These are phyloP conservation scores for Trichosanthes cucumerina DNA, from an alignment of 306 rosid genomes.

Conservation along the genomic window DNA sequence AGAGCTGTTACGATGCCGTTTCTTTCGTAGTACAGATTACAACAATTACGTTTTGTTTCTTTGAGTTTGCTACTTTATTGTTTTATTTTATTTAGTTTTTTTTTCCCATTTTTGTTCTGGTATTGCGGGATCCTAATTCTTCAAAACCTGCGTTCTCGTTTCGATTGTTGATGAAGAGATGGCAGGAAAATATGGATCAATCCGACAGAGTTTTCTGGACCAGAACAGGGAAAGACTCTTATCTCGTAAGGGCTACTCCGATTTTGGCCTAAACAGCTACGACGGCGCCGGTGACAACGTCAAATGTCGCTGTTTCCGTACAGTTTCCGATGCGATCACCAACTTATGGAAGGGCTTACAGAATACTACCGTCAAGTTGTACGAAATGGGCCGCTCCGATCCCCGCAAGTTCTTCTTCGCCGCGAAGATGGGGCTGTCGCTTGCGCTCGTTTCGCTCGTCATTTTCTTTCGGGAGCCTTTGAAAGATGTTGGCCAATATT, in stretches of 20 bases:
- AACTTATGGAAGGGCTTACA: constrained; percentile 9
- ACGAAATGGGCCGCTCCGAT: constrained; percentile 62
- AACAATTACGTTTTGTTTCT: neutral
- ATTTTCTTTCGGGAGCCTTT: constrained; percentile 65
- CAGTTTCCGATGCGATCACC: constrained; percentile 27
- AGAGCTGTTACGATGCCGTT: neutral
- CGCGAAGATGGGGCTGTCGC: constrained; percentile 75
- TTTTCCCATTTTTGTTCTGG: neutral
- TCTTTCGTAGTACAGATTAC: neutral
- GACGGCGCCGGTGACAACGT: constrained; percentile 2
- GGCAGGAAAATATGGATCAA: constrained; percentile 36
- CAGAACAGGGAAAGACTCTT: constrained; percentile 47
- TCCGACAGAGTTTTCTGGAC: constrained; percentile 51
- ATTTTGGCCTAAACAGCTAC: constrained; percentile 19
- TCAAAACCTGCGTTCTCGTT: neutral
- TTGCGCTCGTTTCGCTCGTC: constrained; percentile 51
- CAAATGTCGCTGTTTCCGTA: constrained; percentile 22
- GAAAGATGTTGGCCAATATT: constrained; percentile 36
- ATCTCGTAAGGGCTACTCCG: constrained; percentile 28
- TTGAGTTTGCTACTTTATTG: neutral
- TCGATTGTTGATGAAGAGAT: constrained; percentile 8
- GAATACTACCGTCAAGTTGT: constrained; percentile 15
- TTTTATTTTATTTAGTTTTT: neutral
- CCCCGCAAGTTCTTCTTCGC: constrained; percentile 75
- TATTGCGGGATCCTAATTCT: neutral